Percentiles rank a stretch among this genome's conserved stretches.
Evolutionary conservation across 495 filamentous ascomycete genomes (phyloP).

Genomic region (Penicillium roqueforti): DNA sequence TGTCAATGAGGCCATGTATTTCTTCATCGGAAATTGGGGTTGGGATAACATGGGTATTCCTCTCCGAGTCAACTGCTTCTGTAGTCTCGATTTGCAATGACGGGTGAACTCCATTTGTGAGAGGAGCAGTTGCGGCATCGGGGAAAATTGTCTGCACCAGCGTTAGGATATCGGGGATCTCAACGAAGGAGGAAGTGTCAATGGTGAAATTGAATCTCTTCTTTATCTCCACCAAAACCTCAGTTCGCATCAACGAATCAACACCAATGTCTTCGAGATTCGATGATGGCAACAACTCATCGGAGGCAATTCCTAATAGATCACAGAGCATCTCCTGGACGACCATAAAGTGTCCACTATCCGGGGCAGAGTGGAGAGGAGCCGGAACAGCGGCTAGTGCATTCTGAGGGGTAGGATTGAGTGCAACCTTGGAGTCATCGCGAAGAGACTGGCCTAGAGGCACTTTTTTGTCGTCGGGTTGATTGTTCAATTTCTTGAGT

Average conservation of each 20-base stretch:
- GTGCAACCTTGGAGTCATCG: background rate
- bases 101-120: background rate
- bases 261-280: slow-evolving; percentile 31
- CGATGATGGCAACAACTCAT: background rate
- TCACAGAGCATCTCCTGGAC: slow-evolving; percentile 3
- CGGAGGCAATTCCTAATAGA: background rate
- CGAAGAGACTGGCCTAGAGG: background rate
- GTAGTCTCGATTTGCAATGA: background rate
- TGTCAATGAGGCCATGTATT: background rate
- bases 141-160: background rate
- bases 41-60: background rate
- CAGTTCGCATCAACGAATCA: slow-evolving; percentile 41
- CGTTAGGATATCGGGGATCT: background rate
- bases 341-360: background rate
- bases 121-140: background rate
- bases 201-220: slow-evolving; percentile 13
- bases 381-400: background rate
- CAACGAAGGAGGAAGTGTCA: background rate
- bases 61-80: background rate
- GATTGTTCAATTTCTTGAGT: background rate
- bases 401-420: background rate
- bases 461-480: background rate
- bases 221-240: slow-evolving; percentile 36
- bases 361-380: background rate
- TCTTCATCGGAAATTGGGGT: background rate